Evolutionary conservation across 495 filamentous ascomycete genomes (phyloP).

Genomic region (Lophium mytilinum): DNA sequence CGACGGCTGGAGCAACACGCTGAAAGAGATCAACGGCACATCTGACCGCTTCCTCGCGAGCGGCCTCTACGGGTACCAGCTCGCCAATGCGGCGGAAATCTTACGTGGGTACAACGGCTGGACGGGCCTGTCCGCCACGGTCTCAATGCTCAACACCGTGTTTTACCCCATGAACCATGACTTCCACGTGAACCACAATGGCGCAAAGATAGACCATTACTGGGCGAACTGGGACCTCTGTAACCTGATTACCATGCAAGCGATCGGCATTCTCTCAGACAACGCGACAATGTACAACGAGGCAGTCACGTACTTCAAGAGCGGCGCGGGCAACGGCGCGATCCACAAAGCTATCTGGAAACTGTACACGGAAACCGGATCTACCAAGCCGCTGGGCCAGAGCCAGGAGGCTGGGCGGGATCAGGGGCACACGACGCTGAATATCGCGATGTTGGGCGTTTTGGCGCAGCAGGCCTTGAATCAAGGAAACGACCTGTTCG

Average conservation of each 20-base stretch:
- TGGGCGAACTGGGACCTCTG: conserved; percentile 44
- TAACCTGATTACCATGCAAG: conserved; percentile 35
- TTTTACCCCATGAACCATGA: conserved; percentile 34
- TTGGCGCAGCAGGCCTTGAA: conserved; percentile 38
- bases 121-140: conserved; percentile 23
- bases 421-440: no score
- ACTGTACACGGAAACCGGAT: no score
- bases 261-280: conserved; percentile 38
- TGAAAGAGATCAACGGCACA: conserved; percentile 32
- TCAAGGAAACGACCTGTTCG: conserved; percentile 39
- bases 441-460: conserved; percentile 34
- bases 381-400: no score
- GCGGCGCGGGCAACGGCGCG: conserved; percentile 34
- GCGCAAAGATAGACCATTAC: conserved; percentile 33
- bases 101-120: conserved; percentile 35
- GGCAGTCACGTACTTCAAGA: conserved; percentile 34
- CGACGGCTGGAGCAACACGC: conserved; percentile 35
- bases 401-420: no score
- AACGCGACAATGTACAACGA: conserved; percentile 36
- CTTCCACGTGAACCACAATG: conserved; percentile 33
- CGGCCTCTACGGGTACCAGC: conserved; percentile 41
- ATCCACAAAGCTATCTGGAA: conserved; percentile 31
- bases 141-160: no score
- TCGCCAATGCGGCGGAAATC: conserved; percentile 42
- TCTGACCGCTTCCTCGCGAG: conserved; percentile 37